Evolutionary conservation across 306 rosid genomes (phyloP), one percentile per base, ranked within the genome.

Genomic region (Cicer yamashitae): DNA sequence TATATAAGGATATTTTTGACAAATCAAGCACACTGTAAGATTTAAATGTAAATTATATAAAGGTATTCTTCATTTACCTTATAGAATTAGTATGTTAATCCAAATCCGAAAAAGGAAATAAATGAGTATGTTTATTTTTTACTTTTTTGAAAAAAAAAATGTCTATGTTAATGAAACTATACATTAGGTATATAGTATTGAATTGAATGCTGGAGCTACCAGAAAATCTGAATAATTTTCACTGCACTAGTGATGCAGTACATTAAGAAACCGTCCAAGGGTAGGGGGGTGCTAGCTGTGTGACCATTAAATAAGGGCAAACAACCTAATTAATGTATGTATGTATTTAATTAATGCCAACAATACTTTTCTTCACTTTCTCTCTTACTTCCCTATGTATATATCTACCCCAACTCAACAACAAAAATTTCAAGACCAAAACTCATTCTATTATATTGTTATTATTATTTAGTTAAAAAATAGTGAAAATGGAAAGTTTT

Each of bases 271-370:
- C 82, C 77, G 67, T 22, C 10, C 51, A 39, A 72, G 73, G 44
- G 46, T 8, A 50, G 50, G 7, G 30, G 6, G 2, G 53, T 51
- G 66, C 59, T 62, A 11, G 82, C 43, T 70, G 82, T 78, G 73
- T 51, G 69, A 12, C 62, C 83, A 79, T 72, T 78, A 71, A 78
- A 51, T 44, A 45, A 68, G 53, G 65, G 15, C 65, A 70, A 60
- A 70, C 77, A 12, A 77, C 30, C 64, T 6, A 25, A 25, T 25
- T 25, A 25, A 25, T 25, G 30, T 0, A 47, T 7, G 6, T 18
- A 6, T 25, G 30, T 7, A 40, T 48, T 18, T 22, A 78, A 25
- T 76, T 65, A 76, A 66, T 78, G 69, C 64, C 54, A 77, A n/a
- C 62, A 70, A 18, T 15, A n/a, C 5, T 12, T 7, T 12, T 25